Evolutionary conservation across 2,329 filamentous ascomycete genomes (phyloP).

Genomic region (Iodosphaeria phyllophila): DNA sequence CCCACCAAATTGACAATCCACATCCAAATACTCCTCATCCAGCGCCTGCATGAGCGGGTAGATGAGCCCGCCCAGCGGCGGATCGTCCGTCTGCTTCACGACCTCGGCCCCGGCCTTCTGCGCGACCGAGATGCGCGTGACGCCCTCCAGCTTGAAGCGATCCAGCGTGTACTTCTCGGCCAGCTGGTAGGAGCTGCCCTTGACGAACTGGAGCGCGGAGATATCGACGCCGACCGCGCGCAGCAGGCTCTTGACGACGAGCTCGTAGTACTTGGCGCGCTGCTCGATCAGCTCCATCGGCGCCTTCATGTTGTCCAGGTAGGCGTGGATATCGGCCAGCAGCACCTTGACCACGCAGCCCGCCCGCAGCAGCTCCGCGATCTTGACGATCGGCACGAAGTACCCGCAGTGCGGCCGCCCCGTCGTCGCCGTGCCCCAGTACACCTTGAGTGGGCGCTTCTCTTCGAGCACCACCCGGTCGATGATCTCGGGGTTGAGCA

Average conservation of each 20-base stretch:
- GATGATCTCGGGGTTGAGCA: conserved; percentile 71
- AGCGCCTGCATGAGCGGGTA: conserved; percentile 82
- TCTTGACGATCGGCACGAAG: conserved; percentile 75
- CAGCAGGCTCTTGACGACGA: conserved; percentile 55
- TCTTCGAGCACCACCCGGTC: conserved; percentile 50
- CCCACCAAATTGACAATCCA: conserved; percentile 82
- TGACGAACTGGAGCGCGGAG: conserved; percentile 64
- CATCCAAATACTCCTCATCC: conserved; percentile 75
- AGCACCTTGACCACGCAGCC: conserved; percentile 70
- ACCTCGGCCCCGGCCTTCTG: conserved; percentile 86
- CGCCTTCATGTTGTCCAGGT: conserved; percentile 70
- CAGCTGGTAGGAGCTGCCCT: conserved; percentile 70
- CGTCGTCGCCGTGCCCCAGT: conserved; percentile 79
- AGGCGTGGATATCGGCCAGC: conserved; percentile 57
- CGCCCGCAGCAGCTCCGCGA: conserved; percentile 71
- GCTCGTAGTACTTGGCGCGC: conserved; percentile 70
- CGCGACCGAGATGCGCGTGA: conserved; percentile 42
- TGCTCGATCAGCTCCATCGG: conserved; percentile 73
- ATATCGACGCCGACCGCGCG: conserved; percentile 62
- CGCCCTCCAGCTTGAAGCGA: conserved; percentile 58
- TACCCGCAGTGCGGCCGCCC: conserved; percentile 82
- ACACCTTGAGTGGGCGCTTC: conserved; percentile 56
- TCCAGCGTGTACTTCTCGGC: conserved; percentile 68
- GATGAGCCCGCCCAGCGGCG: conserved; percentile 53
- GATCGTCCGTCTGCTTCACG: conserved; percentile 76